Conservation (phyloP, 2,329 filamentous ascomycete genomes). For the Berkeleyomyces rouxiae region DNA sequence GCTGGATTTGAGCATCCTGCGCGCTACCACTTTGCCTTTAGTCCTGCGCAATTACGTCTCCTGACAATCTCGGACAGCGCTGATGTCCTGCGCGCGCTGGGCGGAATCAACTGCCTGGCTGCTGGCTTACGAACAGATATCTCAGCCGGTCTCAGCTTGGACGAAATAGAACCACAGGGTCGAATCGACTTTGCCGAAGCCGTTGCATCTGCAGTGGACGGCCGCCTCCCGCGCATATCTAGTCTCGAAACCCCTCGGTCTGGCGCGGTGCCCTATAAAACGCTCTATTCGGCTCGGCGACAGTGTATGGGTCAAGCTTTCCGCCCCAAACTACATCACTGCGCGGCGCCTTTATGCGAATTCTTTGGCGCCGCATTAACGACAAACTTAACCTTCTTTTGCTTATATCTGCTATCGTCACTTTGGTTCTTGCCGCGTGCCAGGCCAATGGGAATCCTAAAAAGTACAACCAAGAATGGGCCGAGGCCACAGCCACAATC, state of each 20-base stretch:
- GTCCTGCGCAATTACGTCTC: conserved; percentile 35
- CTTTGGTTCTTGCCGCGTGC: conserved; percentile 57
- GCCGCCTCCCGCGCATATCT: conserved; percentile 18
- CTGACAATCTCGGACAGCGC: conserved; percentile 34
- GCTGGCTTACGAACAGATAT: conserved; percentile 33
- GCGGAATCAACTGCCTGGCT: conserved; percentile 36
- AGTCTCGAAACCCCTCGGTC: background rate
- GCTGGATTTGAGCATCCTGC: conserved; percentile 8
- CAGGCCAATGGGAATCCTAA: conserved; percentile 43
- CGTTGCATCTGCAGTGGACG: conserved; percentile 22
- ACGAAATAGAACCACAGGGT: conserved; percentile 31
- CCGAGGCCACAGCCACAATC: conserved; percentile 66
- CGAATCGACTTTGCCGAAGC: conserved; percentile 33
- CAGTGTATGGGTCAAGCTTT: background rate
- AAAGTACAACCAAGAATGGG: conserved; percentile 52
- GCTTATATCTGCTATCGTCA: conserved; percentile 55
- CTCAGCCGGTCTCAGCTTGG: conserved; percentile 30
- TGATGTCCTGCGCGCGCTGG: conserved; percentile 32
- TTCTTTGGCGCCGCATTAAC: conserved; percentile 59
- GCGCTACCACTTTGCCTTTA: conserved; percentile 35
- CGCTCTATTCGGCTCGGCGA: background rate
- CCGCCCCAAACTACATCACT: background rate
- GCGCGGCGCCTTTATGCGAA: conserved; percentile 3
- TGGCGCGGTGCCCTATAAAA: background rate
- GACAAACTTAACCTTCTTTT: conserved; percentile 63